Evolutionary conservation across 1,284 basidiomycete species (phyloP), one percentile per base, ranked within the genome.

Genomic region (Ganoderma leucocontextum): DNA sequence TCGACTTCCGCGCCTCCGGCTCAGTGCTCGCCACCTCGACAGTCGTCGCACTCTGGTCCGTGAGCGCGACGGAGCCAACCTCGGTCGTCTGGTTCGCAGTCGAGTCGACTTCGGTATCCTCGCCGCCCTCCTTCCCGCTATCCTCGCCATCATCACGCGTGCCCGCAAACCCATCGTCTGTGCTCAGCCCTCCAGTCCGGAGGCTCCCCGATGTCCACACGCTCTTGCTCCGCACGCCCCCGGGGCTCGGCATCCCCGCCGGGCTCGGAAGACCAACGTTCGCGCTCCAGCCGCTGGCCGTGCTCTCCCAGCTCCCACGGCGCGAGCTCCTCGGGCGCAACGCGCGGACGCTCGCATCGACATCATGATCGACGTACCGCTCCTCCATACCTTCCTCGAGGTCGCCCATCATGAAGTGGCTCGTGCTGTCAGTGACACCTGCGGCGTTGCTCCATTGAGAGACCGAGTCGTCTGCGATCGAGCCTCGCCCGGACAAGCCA

Each of bases 271-370:
- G 65, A 10, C 66, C 72, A 2, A 76, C 67, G 47, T 75, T 78
- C 49, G 93, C 93, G 77, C 93, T 95, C 93, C 93, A 95, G 59
- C 91, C 85, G 75, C 93, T 94, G 17, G 85, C 89, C 77, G 92
- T 91, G 75, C 93, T 95, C 72, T 91, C 93, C 93, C 93, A 95
- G 72, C 93, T 95, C 3, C 91, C 90, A 72, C 93, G 85, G 74
- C 93, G 85, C 10, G 92, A 93, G 80, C 93, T 94, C 64, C 93
- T 83, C 3, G 93, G 93, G 66, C 94, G 82, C 71, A 95, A 81
- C 25, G 93, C 93, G 12, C 93, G 86, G 49, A 95, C 87, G 74
- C 94, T 95, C 2, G 93, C 93, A 74, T 92, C 89, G 10, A 88
- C 85, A 70, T 94, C 92, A 44, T 89, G 84, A 67, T 90, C 89